These are phyloP conservation scores for Erodium chrysanthum DNA, from an alignment of 441 rosid species.

Conservation along the genomic window DNA sequence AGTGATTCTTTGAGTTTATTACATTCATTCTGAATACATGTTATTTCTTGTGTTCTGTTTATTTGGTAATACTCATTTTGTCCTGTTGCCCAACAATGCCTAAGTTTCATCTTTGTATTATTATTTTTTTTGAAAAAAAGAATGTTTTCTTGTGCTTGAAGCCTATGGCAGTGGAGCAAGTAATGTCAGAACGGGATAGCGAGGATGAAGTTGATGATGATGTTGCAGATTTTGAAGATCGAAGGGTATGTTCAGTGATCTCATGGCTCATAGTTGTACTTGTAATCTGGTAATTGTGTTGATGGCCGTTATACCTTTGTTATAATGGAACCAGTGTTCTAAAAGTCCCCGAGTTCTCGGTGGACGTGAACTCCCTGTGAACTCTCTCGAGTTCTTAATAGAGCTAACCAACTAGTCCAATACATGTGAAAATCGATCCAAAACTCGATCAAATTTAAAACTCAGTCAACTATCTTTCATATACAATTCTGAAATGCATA, in stretches of 20 bases:
- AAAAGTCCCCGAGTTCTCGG: no score
- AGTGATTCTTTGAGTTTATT: not conserved
- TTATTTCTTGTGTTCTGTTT: not conserved
- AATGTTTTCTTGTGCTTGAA: slow-evolving; percentile 14
- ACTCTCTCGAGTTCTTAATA: no score
- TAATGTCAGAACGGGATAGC: slow-evolving; percentile 36
- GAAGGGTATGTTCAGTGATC: slow-evolving; percentile 32
- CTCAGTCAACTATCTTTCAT: no score
- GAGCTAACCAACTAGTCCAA: no score
- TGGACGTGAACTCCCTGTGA: no score
- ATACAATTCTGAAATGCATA: no score
- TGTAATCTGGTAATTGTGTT: not conserved
- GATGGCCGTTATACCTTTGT: no score
- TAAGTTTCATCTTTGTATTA: not conserved
- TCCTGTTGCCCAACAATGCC: not conserved
- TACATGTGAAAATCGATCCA: no score
- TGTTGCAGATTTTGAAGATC: slow-evolving; percentile 44
- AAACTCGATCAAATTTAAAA: no score
- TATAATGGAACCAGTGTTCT: no score
- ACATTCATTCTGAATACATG: not conserved
- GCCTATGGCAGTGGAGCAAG: slow-evolving; percentile 41
- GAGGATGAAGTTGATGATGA: slow-evolving; percentile 46
- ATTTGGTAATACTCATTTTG: not conserved
- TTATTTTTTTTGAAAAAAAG: not conserved
- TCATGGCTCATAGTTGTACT: not conserved